A percentile compares a stretch with the other conserved stretches of the same genome.
Conservation (phyloP, 1,139 yeast genomes). For the Debaryomyces coudertii region DNA sequence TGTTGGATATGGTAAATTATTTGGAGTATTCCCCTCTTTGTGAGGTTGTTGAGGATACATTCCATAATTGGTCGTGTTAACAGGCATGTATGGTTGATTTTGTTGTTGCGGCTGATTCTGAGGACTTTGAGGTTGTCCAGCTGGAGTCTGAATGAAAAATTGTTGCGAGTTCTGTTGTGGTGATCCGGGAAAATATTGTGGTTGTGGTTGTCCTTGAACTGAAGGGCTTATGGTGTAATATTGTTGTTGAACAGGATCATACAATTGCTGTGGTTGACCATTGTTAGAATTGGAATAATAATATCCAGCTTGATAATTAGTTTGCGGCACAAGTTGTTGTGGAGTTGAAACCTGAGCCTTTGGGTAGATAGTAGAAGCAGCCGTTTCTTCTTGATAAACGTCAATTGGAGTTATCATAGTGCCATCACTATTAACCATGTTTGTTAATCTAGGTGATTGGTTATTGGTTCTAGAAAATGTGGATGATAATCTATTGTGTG, state of each 20-base stretch:
- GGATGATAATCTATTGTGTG: constrained; percentile 36
- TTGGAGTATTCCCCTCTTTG: constrained; percentile 1
- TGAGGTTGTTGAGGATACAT: constrained; percentile 18
- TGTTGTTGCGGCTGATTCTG: constrained; percentile 9
- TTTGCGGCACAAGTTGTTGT: constrained; percentile 20
- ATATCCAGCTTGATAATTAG: constrained; percentile 23
- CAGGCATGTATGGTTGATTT: constrained; percentile 14
- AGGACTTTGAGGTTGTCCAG: constrained; percentile 8
- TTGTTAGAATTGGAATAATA: constrained; percentile 19
- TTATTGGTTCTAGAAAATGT: constrained; percentile 39
- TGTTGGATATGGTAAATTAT: constrained; percentile 14
- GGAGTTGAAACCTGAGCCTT: constrained; percentile 16
- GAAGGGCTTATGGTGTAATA: constrained; percentile 45
- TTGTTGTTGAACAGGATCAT: constrained; percentile 52
- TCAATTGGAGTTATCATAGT: constrained; percentile 51
- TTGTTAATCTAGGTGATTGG: constrained; percentile 43
- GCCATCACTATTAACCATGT: constrained; percentile 53
- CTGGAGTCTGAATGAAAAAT: constrained; percentile 5
- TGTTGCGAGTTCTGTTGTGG: constrained; percentile 29
- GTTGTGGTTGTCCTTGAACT: constrained; percentile 28
- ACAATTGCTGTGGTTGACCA: constrained; percentile 43
- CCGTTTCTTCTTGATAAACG: constrained; percentile 22
- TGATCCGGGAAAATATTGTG: constrained; percentile 44
- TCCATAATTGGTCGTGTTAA: constrained; percentile 22
- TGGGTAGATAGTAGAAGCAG: not conserved